Conservation (phyloP, 2,329 filamentous ascomycete species). For the Coniochaeta pulveracea region DNA sequence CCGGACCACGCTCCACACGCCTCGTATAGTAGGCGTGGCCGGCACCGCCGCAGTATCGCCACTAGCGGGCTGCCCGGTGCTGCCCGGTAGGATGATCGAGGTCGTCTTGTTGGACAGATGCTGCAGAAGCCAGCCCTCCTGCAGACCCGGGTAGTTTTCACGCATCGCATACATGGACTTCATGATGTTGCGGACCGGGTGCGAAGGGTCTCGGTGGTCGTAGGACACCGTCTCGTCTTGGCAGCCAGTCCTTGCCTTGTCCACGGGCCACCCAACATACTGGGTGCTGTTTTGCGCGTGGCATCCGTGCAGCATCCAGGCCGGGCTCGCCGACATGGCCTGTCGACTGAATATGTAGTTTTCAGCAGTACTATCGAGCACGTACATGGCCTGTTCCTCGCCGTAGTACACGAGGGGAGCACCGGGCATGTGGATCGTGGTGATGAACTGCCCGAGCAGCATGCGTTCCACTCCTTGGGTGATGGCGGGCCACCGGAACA, state of each 20-base stretch:
- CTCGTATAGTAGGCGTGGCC: conserved; percentile 21
- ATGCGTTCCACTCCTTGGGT: conserved; percentile 42
- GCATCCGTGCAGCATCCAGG: conserved; percentile 53
- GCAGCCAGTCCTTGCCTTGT: conserved; percentile 38
- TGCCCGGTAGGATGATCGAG: conserved; percentile 14
- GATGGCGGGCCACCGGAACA: conserved; percentile 52
- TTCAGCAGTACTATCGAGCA: conserved; percentile 46
- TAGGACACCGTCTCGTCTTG: conserved; percentile 41
- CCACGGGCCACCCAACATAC: conserved; percentile 41
- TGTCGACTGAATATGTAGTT: conserved; percentile 55
- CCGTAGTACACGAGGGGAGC: conserved; percentile 50
- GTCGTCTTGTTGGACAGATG: conserved; percentile 41
- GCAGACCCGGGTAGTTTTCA: conserved; percentile 40
- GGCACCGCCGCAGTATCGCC: conserved; percentile 10
- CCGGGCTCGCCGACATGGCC: conserved; percentile 47
- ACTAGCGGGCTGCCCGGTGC: too few relatives aligned
- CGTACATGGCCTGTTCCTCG: conserved; percentile 52
- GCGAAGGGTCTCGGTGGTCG: conserved; percentile 51
- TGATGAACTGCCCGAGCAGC: conserved; percentile 45
- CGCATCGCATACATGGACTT: conserved; percentile 51
- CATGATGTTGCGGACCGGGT: conserved; percentile 47
- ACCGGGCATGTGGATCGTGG: conserved; percentile 46
- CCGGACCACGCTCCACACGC: conserved; percentile 49
- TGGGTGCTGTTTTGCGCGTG: conserved; percentile 42
- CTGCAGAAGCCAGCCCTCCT: conserved; percentile 45